Evolutionary conservation across 2,329 filamentous ascomycete genomes (phyloP).

Genomic region (Daldinia sp.): DNA sequence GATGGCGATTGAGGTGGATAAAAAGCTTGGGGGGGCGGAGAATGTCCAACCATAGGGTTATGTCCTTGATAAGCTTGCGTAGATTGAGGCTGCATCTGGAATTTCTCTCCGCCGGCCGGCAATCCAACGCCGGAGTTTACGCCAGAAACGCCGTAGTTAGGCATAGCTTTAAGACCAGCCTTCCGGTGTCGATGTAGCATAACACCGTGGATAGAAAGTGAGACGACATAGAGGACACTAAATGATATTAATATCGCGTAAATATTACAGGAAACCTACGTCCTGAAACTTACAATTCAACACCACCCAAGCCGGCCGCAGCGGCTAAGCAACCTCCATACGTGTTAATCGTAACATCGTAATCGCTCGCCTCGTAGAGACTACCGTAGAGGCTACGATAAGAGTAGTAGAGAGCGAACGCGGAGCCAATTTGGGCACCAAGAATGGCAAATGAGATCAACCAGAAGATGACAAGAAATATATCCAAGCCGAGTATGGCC

Average conservation of each 20-base stretch:
- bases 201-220: slow-evolving; percentile 58
- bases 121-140: slow-evolving; percentile 29
- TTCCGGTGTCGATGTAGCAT: slow-evolving; percentile 59
- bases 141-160: slow-evolving; percentile 46
- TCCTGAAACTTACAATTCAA: slow-evolving; percentile 57
- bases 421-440: slow-evolving; percentile 53
- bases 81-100: slow-evolving; percentile 48
- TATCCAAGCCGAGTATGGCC: slow-evolving; percentile 64
- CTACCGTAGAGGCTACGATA: slow-evolving; percentile 45
- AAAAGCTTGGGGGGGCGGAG: slow-evolving; percentile 35
- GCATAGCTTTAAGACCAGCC: slow-evolving; percentile 57
- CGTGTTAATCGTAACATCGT: slow-evolving; percentile 19
- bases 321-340: slow-evolving; percentile 51
- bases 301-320: slow-evolving; percentile 56
- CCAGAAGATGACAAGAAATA: slow-evolving; percentile 66
- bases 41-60: slow-evolving; percentile 19
- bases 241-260: slow-evolving; percentile 18
- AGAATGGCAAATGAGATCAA: slow-evolving; percentile 58
- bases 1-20: slow-evolving; percentile 38
- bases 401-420: slow-evolving; percentile 40
- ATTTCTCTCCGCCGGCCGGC: slow-evolving; percentile 45
- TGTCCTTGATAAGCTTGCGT: slow-evolving; percentile 39
- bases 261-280: neutral
- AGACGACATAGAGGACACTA: slow-evolving; percentile 59
- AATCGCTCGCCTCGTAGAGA: slow-evolving; percentile 39